Evolutionary conservation across 1,284 basidiomycete genomes (phyloP).

Genomic region (Malassezia restricta): DNA sequence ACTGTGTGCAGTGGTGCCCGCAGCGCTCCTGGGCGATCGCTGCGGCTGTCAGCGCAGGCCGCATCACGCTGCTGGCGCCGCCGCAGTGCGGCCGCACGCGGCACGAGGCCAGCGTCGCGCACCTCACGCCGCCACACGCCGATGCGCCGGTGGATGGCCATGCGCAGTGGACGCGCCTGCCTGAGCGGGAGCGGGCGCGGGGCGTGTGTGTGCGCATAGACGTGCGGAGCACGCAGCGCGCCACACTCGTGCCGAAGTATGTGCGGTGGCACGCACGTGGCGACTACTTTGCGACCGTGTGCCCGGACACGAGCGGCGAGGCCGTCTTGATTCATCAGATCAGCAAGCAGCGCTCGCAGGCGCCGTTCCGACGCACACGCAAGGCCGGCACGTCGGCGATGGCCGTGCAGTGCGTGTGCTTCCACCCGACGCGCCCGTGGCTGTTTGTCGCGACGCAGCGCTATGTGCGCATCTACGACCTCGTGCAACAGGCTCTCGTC

Average conservation of each 20-base stretch:
- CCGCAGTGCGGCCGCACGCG: constrained; percentile 45
- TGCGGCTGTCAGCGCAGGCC: constrained; percentile 61
- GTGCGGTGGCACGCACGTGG: constrained; percentile 86
- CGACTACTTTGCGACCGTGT: constrained; percentile 85
- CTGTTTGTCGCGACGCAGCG: constrained; percentile 99
- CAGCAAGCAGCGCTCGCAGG: constrained; percentile 82
- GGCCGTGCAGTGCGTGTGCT: constrained; percentile 70
- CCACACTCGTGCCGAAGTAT: constrained; percentile 56
- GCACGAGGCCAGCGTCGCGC: constrained; percentile 28
- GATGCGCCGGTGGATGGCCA: constrained; percentile 45
- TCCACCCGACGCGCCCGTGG: constrained; percentile 86
- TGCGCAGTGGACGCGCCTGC: constrained; percentile 51
- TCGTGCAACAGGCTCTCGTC: constrained; percentile 79
- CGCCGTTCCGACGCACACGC: constrained; percentile 71
- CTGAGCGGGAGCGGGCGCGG: constrained; percentile 49
- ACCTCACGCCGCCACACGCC: constrained; percentile 21
- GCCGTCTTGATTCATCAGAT: constrained; percentile 89
- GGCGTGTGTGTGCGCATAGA: constrained; percentile 48
- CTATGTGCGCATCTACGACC: constrained; percentile 87
- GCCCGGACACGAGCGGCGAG: constrained; percentile 49
- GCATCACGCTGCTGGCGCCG: constrained; percentile 69
- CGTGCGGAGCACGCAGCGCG: constrained; percentile 13
- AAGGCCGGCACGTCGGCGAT: constrained; percentile 58
- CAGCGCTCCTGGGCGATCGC: constrained; percentile 70
- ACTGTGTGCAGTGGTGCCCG: constrained; percentile 85